Evolutionary conservation across 2,329 filamentous ascomycete genomes (phyloP), one percentile per base, ranked within the genome.

Genomic region (Xylogone sp.): DNA sequence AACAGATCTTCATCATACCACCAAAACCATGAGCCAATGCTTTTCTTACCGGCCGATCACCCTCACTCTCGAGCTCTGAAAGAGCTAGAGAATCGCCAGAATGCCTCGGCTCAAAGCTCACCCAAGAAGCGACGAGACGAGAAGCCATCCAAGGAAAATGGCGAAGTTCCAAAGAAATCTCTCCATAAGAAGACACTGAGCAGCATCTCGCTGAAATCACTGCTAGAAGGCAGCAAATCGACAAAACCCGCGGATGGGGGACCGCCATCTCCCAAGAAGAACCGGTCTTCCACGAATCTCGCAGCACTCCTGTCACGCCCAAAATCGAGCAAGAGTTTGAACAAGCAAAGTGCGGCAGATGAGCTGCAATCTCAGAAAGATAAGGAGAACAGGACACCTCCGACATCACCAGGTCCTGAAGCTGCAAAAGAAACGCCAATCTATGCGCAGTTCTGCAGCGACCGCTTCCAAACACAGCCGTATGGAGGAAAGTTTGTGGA

Each of bases 261-360:
- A 48, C 59, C 70, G 10, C 76, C 76, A 52, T 88, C 87, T 64
- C 82, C 83, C 21, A 87, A 86, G 64, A 95, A 93, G 74, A 81
- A 81, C 34, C 96, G 93, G 69, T 96, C 92, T 0, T 81, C 88
- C 3, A 88, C 88, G 27, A 95, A 91, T 65, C 76, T 97, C n/a
- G 83, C 83, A 1, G 83, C 79, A 3, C 79, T 97, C 50, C 79
- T 96, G 48, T 84, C 83, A 51, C 85, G 87, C 51, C 83, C 84
- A 53, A 90, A 87, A 66, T 90, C 89, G 9, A 77, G 84, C 49
- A 89, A 85, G 63, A 86, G 82, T 57, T 70, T 87, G 21, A 79
- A 82, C 55, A 77, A 76, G 52, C 63, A 75, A 45, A 66, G 67
- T 13, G 73, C 71, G 29, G 79, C 82, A 12, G 79, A 82, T 6